phyloP scores from a whole-genome alignment of 2,329 filamentous ascomycete species.

The Parafenestella ontariensis region DNA sequence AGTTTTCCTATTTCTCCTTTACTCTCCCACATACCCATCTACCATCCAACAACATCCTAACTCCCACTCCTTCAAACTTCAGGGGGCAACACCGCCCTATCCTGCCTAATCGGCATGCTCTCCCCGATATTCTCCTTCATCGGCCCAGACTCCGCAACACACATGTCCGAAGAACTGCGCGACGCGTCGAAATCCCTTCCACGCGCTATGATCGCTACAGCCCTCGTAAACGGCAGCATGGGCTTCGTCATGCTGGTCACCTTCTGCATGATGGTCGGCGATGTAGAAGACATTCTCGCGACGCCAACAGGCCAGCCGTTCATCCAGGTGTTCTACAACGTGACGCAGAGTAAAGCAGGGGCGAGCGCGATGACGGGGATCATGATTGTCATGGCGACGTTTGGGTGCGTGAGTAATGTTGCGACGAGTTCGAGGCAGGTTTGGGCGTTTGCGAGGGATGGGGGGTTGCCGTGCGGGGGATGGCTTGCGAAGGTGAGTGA shows the following conservation, averaged over 20 bases:
- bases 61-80: too few species aligned
- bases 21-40: not conserved
- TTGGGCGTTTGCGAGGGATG: conserved; percentile 40
- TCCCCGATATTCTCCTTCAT: conserved; percentile 41
- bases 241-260: conserved; percentile 42
- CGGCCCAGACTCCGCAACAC: conserved; percentile 44
- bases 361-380: conserved; percentile 30
- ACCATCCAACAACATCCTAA: too few species aligned
- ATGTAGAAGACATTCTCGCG: conserved; percentile 14
- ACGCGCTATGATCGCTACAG: conserved; percentile 47
- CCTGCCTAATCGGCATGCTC: conserved; percentile 48
- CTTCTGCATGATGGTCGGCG: conserved; percentile 19
- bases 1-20: not conserved
- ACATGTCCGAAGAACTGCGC: conserved; percentile 43
- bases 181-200: conserved; percentile 38
- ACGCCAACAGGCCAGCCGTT: conserved; percentile 26
- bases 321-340: conserved; percentile 34
- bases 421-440: conserved; percentile 34
- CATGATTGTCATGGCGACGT: conserved; percentile 26
- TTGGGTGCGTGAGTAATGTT: conserved; percentile 28
- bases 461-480: conserved; percentile 39
- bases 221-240: conserved; percentile 45
- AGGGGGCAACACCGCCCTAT: conserved; percentile 45
- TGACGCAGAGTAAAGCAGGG: conserved; percentile 24
- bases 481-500: not conserved